Evolutionary conservation across 257 asterid species (phyloP).

Genomic region (Scutellaria minor): DNA sequence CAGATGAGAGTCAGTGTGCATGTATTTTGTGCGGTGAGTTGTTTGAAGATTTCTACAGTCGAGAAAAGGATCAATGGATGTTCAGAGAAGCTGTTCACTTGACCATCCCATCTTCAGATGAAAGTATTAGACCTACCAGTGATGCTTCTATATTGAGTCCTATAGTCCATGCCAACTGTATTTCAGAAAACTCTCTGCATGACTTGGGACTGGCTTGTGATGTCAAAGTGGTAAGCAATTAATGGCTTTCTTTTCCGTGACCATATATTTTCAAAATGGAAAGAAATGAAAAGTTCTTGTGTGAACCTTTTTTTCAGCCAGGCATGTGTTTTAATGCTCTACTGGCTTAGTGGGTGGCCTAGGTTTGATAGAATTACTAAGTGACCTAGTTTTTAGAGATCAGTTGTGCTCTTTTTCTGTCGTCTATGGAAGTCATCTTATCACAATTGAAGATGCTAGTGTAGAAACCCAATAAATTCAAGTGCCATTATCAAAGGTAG

Average conservation of each 20-base stretch:
- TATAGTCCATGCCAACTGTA: conserved; percentile 75
- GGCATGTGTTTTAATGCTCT: conserved; percentile 1
- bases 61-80: conserved; percentile 75
- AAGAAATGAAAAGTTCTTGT: conserved; percentile 5
- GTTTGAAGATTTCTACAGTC: conserved; percentile 73
- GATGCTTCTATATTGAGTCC: conserved; percentile 46
- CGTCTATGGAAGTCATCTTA: background rate
- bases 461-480: background rate
- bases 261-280: background rate
- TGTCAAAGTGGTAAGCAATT: conserved; percentile 55
- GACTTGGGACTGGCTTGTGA: conserved; percentile 50
- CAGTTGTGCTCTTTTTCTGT: background rate
- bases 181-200: conserved; percentile 48
- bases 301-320: background rate
- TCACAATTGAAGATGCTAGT: background rate
- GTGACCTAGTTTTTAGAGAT: background rate
- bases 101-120: conserved; percentile 40
- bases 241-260: background rate
- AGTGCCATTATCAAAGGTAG: conserved; percentile 5
- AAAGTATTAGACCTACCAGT: conserved; percentile 33
- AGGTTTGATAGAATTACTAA: background rate
- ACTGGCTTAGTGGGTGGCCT: background rate
- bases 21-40: conserved; percentile 85
- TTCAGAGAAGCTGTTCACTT: conserved; percentile 77
- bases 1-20: conserved; percentile 83